Conservation (phyloP, 1,139 yeast genomes). For the Pichiaceae sp. region DNA sequence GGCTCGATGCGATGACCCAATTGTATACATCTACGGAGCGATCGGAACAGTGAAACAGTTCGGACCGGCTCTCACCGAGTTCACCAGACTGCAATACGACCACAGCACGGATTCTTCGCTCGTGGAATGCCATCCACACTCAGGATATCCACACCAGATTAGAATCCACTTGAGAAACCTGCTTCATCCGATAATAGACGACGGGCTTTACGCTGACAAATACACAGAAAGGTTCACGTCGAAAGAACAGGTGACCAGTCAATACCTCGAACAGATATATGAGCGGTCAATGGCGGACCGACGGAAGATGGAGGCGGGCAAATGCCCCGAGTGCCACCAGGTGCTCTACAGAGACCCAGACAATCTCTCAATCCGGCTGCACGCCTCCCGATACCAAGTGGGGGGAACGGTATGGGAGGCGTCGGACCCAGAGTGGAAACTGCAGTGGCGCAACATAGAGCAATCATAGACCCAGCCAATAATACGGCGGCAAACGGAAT, state of each 20-base stretch:
- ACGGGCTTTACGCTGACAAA: conserved; percentile 38
- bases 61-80: conserved; percentile 29
- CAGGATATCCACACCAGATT: conserved; percentile 78
- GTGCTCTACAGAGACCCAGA: conserved; percentile 30
- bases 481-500: too few relatives aligned
- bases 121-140: conserved; percentile 50
- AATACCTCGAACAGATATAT: conserved; percentile 9
- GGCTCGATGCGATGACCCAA: conserved; percentile 15
- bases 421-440: background rate
- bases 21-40: conserved; percentile 12
- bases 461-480: too few relatives aligned
- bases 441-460: too few relatives aligned
- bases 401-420: background rate
- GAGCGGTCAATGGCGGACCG: conserved; percentile 3
- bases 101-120: conserved; percentile 34
- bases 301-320: conserved; percentile 5
- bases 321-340: conserved; percentile 39
- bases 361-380: conserved; percentile 42
- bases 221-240: conserved; percentile 6
- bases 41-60: conserved; percentile 16
- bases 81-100: conserved; percentile 27
- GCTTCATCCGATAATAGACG: conserved; percentile 61
- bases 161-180: conserved; percentile 60
- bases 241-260: conserved; percentile 5
- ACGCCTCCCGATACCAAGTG: conserved; percentile 36